These are phyloP conservation scores for Sclerotinia minor DNA, from an alignment of 2,329 filamentous ascomycete species.

Conservation along the genomic window DNA sequence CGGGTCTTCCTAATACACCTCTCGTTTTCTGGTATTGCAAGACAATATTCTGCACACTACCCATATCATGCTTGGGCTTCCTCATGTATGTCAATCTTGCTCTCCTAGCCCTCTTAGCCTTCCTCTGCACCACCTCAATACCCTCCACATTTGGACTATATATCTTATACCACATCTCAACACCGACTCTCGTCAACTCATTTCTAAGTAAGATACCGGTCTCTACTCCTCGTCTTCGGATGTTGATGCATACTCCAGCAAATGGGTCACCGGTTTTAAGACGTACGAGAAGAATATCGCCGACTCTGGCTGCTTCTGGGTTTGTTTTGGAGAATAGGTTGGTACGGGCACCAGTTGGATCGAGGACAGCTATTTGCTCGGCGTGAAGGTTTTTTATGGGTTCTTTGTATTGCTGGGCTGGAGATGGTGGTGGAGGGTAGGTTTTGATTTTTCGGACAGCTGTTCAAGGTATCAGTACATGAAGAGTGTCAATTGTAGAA, in stretches of 20 bases:
- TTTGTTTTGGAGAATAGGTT: constrained; percentile 78
- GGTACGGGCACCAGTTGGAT: constrained; percentile 80
- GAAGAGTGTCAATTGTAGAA: background rate
- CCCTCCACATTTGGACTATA: constrained; percentile 87
- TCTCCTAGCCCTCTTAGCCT: constrained; percentile 79
- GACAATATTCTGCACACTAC: constrained; percentile 80
- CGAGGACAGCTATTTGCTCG: constrained; percentile 71
- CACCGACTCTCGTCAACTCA: constrained; percentile 79
- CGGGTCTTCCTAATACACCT: constrained; percentile 44
- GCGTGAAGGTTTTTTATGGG: constrained; percentile 67
- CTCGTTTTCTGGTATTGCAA: constrained; percentile 60
- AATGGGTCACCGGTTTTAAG: constrained; percentile 86
- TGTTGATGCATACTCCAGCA: constrained; percentile 81
- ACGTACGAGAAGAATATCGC: constrained; percentile 89
- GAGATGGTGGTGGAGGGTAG: constrained; percentile 55
- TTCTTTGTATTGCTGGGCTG: constrained; percentile 58
- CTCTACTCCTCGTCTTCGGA: constrained; percentile 84
- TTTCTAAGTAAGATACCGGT: constrained; percentile 85
- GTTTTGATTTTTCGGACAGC: constrained; percentile 51
- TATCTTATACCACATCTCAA: constrained; percentile 98
- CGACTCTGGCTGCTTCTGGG: constrained; percentile 75
- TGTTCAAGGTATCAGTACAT: constrained; percentile 27
- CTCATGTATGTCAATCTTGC: constrained; percentile 91
- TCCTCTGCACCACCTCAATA: constrained; percentile 90
- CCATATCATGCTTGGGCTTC: constrained; percentile 82